Evolutionary conservation across 495 filamentous ascomycete species (phyloP), one percentile per base, ranked within the genome.

Genomic region (Talaromyces adpressus): DNA sequence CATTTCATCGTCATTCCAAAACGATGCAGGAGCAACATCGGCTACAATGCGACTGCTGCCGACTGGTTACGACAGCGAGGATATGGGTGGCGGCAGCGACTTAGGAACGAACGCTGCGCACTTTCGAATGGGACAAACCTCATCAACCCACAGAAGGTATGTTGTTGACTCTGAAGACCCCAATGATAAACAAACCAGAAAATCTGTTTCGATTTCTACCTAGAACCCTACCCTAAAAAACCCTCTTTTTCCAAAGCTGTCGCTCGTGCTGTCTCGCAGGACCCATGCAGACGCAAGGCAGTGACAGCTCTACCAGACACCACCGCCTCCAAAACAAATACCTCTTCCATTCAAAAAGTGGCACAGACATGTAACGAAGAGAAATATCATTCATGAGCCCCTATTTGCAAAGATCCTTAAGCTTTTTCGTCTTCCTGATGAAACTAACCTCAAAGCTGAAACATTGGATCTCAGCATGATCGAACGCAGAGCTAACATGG

Each of bases 1-100:
- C 45, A 58, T 57, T 18, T 63, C 66, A 22, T 45, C 67, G 6
- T 56, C 71, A 3, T 70, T 71, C 30, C 71, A 67, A 5, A 68
- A 70, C 11, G 60, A 62, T 23, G 3, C 41, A 22, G 60, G 81
- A 18, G 83, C 84, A n/a, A n/a, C n/a, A 0, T 30, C 60, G 14
- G 41, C 82, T 16, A 84, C 85, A 0, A 86, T 88, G 85, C 81
- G 86, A 16, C 71, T 89, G 68, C 69, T 89, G 62, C 84, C 84
- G 5, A 79, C 79, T n/a, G 78, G 73, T 27, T 77, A 83, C 32
- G 79, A 82, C 9, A 66, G 68, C 3, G 59, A 57, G 12, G 62
- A 64, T 20, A 69, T 75, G 59, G 60, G 54, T 6, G 71, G 77
- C 22, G 64, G 64, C 51, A 64, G 64, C 39, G 71, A 70, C 47